phyloP scores from a whole-genome alignment of 1,139 yeast species.

The Blastobotrys petasosporus region DNA sequence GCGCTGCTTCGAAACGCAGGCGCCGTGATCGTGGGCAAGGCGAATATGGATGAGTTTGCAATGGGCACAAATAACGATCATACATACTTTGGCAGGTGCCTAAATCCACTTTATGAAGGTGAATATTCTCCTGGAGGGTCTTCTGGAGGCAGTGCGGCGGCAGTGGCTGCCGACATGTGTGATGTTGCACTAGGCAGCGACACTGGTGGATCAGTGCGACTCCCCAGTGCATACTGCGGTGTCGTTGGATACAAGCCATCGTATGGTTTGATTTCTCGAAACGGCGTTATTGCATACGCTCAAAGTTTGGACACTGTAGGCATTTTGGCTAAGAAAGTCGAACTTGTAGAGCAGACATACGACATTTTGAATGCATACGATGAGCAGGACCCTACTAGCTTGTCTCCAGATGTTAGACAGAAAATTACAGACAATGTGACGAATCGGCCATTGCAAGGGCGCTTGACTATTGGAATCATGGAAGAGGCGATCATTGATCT shows the following conservation, averaged over 20 bases:
- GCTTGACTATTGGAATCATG: conserved; percentile 61
- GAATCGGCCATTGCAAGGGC: conserved; percentile 11
- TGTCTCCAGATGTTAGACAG: conserved; percentile 35
- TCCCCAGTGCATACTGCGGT: conserved; percentile 86
- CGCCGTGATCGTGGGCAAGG: conserved; percentile 60
- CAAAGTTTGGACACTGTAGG: conserved; percentile 96
- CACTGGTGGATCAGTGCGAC: conserved; percentile 92
- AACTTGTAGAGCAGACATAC: conserved; percentile 45
- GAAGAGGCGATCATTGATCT: conserved; percentile 58
- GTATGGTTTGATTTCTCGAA: conserved; percentile 83
- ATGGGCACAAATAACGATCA: conserved; percentile 70
- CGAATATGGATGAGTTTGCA: conserved; percentile 96
- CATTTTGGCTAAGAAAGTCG: conserved; percentile 50
- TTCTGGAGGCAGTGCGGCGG: conserved; percentile 94
- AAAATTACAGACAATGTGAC: conserved; percentile 14
- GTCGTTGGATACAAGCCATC: conserved; percentile 86
- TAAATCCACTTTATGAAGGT: conserved; percentile 51
- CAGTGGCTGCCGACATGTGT: conserved; percentile 65
- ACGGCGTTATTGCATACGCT: conserved; percentile 91
- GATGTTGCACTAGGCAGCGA: conserved; percentile 83
- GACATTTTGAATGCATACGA: conserved; percentile 55
- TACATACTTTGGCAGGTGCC: conserved; percentile 47
- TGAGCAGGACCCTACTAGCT: conserved; percentile 72
- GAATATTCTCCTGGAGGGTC: conserved; percentile 74
- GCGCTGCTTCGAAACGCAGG: conserved; percentile 48